These are phyloP conservation scores for Dendrocalamus sinicus DNA, from an alignment of 176 grass and related monocot species.

Conservation along the genomic window DNA sequence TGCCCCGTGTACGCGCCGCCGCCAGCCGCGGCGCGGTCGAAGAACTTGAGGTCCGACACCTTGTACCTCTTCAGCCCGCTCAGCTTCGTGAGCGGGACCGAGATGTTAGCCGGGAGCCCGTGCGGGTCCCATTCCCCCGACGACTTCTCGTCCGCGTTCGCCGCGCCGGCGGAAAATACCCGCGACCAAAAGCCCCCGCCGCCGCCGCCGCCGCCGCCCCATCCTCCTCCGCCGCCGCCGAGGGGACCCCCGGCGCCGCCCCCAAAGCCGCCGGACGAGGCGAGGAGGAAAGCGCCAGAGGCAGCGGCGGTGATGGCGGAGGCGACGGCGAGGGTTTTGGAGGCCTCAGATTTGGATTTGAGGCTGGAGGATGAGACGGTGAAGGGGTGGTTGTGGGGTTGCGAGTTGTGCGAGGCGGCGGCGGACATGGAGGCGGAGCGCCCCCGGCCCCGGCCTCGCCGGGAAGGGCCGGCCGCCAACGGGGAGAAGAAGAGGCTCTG, in stretches of 20 bases:
- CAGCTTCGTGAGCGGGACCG: constrained; percentile 76
- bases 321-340: constrained; percentile 59
- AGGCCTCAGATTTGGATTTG: constrained; percentile 43
- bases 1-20: constrained; percentile 55
- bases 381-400: constrained; percentile 27
- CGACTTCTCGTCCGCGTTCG: constrained; percentile 69
- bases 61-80: constrained; percentile 91
- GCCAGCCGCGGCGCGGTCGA: constrained; percentile 47
- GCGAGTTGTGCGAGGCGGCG: constrained; percentile 40
- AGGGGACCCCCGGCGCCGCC: constrained; percentile 50
- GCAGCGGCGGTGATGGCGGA: constrained; percentile 50
- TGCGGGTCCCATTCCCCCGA: constrained; percentile 78
- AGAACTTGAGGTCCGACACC: constrained; percentile 90
- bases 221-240: constrained; percentile 55
- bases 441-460: not conserved
- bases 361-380: constrained; percentile 33
- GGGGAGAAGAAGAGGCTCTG: constrained; percentile 55
- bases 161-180: constrained; percentile 59
- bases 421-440: constrained; percentile 38
- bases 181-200: constrained; percentile 75
- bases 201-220: constrained; percentile 49
- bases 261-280: constrained; percentile 55
- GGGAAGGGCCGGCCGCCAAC: constrained; percentile 28
- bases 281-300: constrained; percentile 61
- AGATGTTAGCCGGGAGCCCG: constrained; percentile 74